Conservation (phyloP, 805 yeast genomes). For the Teunomyces barrocoloradensis region DNA sequence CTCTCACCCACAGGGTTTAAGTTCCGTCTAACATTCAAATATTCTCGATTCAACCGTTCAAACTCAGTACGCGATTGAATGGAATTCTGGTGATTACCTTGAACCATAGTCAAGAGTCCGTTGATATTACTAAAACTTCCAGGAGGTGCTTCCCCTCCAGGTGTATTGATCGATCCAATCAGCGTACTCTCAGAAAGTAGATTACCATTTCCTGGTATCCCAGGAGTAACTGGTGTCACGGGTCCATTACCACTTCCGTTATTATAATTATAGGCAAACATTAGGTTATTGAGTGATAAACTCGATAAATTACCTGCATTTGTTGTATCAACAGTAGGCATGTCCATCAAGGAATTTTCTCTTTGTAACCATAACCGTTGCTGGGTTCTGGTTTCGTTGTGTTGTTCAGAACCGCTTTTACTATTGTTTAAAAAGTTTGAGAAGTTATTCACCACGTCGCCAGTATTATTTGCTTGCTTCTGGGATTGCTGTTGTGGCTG, state of each 20-base stretch:
- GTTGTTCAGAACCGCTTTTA: constrained; percentile 8
- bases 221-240: background rate
- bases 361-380: constrained; percentile 82
- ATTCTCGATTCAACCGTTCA: constrained; percentile 75
- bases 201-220: background rate
- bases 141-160: constrained; percentile 4
- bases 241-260: background rate
- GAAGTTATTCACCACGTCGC: constrained; percentile 28
- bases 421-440: constrained; percentile 24
- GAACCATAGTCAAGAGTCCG: constrained; percentile 28
- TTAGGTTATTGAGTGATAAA: constrained; percentile 35
- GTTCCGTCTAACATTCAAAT: constrained; percentile 64
- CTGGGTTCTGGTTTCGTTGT: constrained; percentile 68
- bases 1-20: constrained; percentile 69
- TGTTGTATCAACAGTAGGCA: constrained; percentile 33
- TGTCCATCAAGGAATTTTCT: constrained; percentile 66
- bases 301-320: constrained; percentile 36
- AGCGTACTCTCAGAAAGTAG: background rate
- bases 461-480: constrained; percentile 11
- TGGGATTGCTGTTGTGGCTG: background rate
- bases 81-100: constrained; percentile 39
- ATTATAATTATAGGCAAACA: constrained; percentile 34
- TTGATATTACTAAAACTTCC: constrained; percentile 20
- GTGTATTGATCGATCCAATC: background rate
- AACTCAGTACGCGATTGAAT: constrained; percentile 70